Conservation (phyloP, 2,329 filamentous ascomycete genomes). For the Chaetomium sp. region DNA sequence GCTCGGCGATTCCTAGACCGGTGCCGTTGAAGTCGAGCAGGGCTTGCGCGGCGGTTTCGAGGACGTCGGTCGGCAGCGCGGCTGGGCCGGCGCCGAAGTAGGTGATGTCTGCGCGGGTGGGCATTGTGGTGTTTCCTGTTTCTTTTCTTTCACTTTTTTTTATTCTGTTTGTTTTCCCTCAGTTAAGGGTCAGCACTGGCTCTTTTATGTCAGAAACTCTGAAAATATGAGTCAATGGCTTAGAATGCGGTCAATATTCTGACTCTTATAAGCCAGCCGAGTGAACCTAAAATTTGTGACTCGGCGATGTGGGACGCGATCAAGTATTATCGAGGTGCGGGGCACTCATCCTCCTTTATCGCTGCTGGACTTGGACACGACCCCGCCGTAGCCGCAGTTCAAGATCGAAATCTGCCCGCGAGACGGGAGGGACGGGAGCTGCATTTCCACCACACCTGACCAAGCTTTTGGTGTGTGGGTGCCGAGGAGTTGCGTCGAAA, state of each 20-base stretch:
- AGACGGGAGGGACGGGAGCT: not conserved
- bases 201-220: not conserved
- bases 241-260: not conserved
- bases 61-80: constrained; percentile 72
- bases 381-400: constrained; percentile 8
- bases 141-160: not conserved
- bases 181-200: not conserved
- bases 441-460: not conserved
- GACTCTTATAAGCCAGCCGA: not conserved
- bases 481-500: not conserved
- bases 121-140: constrained; percentile 43
- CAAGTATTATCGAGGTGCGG: not conserved
- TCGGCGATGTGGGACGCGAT: not conserved
- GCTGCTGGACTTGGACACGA: not conserved
- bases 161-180: not conserved
- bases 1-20: constrained; percentile 81
- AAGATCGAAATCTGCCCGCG: not conserved
- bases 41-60: constrained; percentile 68
- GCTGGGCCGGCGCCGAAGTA: constrained; percentile 92
- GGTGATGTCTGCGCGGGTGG: constrained; percentile 63
- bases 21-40: constrained; percentile 76
- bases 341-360: constrained; percentile 4
- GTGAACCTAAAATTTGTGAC: not conserved
- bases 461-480: not conserved
- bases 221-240: constrained; percentile 1